phyloP scores from a whole-genome alignment of 805 yeast species.

The Huiozyma naganishii region DNA sequence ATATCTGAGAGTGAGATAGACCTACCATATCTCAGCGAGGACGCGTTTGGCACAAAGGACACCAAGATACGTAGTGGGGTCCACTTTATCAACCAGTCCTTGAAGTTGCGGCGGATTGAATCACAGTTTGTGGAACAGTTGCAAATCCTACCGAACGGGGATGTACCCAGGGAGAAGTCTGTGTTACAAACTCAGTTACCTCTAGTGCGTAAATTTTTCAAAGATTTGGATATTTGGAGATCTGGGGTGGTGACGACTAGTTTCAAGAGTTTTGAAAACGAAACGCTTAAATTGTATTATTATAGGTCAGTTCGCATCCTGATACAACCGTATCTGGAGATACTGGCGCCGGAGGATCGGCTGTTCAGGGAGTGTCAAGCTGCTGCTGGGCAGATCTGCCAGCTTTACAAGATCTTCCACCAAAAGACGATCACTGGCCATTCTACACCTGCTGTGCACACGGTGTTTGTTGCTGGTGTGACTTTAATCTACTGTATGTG shows the following conservation, averaged over 20 bases:
- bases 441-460: conserved; percentile 55
- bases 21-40: conserved; percentile 41
- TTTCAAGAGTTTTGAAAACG: conserved; percentile 42
- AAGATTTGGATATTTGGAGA: conserved; percentile 46
- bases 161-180: conserved; percentile 5
- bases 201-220: conserved; percentile 40
- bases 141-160: conserved; percentile 28
- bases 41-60: conserved; percentile 22
- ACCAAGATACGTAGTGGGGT: conserved; percentile 25
- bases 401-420: conserved; percentile 50
- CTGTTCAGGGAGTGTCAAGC: conserved; percentile 58
- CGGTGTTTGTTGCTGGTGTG: conserved; percentile 59
- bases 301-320: conserved; percentile 48
- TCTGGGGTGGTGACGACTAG: conserved; percentile 33
- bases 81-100: conserved; percentile 46
- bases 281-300: conserved; percentile 47
- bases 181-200: conserved; percentile 34
- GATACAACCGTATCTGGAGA: conserved; percentile 54
- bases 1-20: conserved; percentile 42
- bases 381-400: conserved; percentile 63
- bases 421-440: conserved; percentile 53
- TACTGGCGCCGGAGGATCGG: conserved; percentile 49
- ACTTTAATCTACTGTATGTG: conserved; percentile 57
- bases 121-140: conserved; percentile 47
- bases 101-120: conserved; percentile 48